These are phyloP conservation scores for Chlamydomonas sphaeroides DNA, from an alignment of 139 green algal species.

Conservation along the genomic window DNA sequence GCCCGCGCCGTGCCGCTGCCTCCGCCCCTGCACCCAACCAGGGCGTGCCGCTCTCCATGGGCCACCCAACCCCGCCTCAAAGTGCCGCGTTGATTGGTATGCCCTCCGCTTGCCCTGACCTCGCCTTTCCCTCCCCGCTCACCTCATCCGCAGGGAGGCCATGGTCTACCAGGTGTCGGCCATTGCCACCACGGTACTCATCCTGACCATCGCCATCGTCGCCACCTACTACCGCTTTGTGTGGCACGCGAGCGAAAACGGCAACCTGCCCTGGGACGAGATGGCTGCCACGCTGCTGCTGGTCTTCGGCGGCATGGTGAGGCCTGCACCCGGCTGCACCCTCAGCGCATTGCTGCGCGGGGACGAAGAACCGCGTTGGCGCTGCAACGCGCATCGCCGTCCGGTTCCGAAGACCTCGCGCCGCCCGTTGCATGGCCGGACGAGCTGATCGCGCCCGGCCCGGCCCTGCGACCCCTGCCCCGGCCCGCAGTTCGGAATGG, in stretches of 20 bases:
- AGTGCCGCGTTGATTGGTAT: no score
- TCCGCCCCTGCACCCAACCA: background rate
- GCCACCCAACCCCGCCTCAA: background rate
- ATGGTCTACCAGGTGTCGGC: conserved; percentile 76
- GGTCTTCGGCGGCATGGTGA: conserved; percentile 77
- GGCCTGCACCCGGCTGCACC: background rate
- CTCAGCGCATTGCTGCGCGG: no score
- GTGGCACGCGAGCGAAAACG: conserved; percentile 67
- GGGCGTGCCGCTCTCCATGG: no score
- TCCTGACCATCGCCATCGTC: conserved; percentile 68
- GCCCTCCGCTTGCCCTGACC: background rate
- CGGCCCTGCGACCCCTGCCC: background rate
- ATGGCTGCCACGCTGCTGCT: conserved; percentile 79
- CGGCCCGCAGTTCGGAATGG: conserved; percentile 79
- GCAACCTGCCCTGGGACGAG: conserved; percentile 73
- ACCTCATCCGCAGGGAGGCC: conserved; percentile 64
- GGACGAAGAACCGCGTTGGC: no score
- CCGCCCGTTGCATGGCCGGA: no score
- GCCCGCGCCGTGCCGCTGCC: background rate
- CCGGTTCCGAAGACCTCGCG: background rate
- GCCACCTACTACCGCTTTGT: conserved; percentile 83
- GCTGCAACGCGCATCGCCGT: no score
- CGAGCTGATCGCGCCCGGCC: background rate
- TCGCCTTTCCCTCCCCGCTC: background rate
- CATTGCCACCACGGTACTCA: conserved; percentile 70